Percentiles rank a stretch among this genome's conserved stretches.
phyloP scores from a whole-genome alignment of 768 basidiomycete species.

The Suillus occidentalis region DNA sequence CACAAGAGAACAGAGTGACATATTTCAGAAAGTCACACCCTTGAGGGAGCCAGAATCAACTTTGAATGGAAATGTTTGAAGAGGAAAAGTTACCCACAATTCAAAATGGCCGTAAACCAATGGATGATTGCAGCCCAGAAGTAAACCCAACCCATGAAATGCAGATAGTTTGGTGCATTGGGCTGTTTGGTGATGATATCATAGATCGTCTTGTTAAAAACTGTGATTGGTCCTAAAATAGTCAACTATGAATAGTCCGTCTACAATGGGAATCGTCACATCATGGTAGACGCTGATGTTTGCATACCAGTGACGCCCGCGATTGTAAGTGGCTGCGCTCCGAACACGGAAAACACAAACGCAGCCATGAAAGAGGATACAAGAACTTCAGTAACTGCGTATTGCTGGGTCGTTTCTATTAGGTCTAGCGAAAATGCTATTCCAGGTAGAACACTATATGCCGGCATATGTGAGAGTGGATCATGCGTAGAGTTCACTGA shows the following conservation, averaged over 20 bases:
- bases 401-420: slow-evolving; percentile 87
- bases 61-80: slow-evolving; percentile 1
- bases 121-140: slow-evolving; percentile 87
- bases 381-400: slow-evolving; percentile 87
- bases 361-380: slow-evolving; percentile 87
- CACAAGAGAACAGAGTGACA: slow-evolving; percentile 88
- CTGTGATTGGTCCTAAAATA: slow-evolving; percentile 77
- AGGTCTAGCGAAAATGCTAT: slow-evolving; percentile 91
- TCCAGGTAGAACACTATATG: slow-evolving; percentile 73
- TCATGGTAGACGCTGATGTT: slow-evolving; percentile 1
- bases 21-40: slow-evolving; percentile 85
- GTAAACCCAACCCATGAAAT: slow-evolving; percentile 92
- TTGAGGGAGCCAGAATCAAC: slow-evolving; percentile 26
- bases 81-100: slow-evolving; percentile 49
- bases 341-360: slow-evolving; percentile 82
- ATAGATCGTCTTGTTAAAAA: slow-evolving; percentile 89
- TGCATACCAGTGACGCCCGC: slow-evolving; percentile 81
- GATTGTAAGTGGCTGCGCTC: slow-evolving; percentile 89
- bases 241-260: slow-evolving; percentile 5
- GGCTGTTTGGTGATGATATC: slow-evolving; percentile 60
- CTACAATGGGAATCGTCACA: background rate
- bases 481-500: slow-evolving; percentile 9
- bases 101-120: slow-evolving; percentile 77
- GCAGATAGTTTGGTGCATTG: slow-evolving; percentile 72
- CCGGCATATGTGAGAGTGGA: background rate